Evolutionary conservation across 1,284 basidiomycete genomes (phyloP).

Genomic region (Leccinum subfulvum): DNA sequence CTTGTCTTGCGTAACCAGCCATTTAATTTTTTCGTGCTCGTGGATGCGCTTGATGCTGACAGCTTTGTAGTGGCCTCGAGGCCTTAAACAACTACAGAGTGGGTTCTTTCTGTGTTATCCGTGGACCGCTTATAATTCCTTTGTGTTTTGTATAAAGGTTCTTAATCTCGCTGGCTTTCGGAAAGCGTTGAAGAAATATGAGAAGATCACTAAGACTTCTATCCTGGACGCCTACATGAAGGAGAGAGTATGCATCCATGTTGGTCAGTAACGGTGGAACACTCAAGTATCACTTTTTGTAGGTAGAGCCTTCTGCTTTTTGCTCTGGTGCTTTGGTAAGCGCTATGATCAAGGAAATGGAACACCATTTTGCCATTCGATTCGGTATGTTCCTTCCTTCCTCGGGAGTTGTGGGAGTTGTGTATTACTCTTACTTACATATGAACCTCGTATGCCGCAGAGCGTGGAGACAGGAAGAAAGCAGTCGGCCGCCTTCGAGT

Average conservation of each 20-base stretch:
- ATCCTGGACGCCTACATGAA: conserved; percentile 71
- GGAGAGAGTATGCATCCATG: conserved; percentile 54
- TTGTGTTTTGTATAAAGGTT: conserved; percentile 46
- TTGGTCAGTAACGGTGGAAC: neutral
- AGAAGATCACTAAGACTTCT: conserved; percentile 76
- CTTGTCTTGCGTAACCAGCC: neutral
- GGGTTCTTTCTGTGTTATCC: conserved; percentile 24
- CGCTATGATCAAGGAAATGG: conserved; percentile 70
- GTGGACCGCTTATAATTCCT: conserved; percentile 7
- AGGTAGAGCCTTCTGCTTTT: conserved; percentile 66
- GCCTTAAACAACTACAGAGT: conserved; percentile 86
- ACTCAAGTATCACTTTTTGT: neutral
- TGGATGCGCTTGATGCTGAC: conserved; percentile 16
- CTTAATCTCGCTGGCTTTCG: conserved; percentile 89
- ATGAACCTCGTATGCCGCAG: conserved; percentile 40
- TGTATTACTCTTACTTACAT: neutral
- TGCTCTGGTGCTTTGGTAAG: conserved; percentile 63
- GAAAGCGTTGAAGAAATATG: conserved; percentile 93
- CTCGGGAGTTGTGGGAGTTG: neutral
- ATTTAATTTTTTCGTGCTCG: neutral
- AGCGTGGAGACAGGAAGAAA: conserved; percentile 79
- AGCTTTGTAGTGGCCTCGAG: conserved; percentile 60
- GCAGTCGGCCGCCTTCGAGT: conserved; percentile 72
- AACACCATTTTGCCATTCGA: conserved; percentile 67
- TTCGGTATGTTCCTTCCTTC: conserved; percentile 57